Conservation (phyloP, 495 filamentous ascomycete species). For the Aspergillus nanangensis region DNA sequence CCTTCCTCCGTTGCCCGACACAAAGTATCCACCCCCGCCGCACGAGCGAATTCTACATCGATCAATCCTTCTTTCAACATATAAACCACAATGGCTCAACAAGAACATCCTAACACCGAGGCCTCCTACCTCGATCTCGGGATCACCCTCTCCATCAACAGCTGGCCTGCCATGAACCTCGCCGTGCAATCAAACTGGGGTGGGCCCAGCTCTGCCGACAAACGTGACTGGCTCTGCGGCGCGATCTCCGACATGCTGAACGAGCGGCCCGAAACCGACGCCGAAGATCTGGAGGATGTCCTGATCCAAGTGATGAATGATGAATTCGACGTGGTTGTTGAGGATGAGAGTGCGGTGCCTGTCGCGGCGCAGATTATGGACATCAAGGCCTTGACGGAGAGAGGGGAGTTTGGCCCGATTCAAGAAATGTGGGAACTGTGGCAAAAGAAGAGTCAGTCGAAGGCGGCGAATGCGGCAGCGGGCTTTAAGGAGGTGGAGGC, state of each 20-base stretch:
- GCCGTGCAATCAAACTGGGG: constrained; percentile 88
- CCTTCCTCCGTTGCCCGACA: no score
- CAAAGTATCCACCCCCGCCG: no score
- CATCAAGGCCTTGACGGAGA: constrained; percentile 53
- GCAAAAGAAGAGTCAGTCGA: constrained; percentile 50
- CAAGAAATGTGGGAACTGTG: constrained; percentile 64
- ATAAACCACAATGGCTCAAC: constrained; percentile 22
- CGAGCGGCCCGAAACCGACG: constrained; percentile 68
- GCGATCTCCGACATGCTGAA: constrained; percentile 77
- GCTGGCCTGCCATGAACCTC: constrained; percentile 81
- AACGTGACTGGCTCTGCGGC: constrained; percentile 95
- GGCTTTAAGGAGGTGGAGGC: constrained; percentile 56
- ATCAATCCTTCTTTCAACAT: no score
- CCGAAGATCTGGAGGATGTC: constrained; percentile 76
- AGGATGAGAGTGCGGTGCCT: constrained; percentile 77
- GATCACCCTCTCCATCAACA: constrained; percentile 71
- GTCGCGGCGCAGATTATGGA: constrained; percentile 70
- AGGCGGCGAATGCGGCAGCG: constrained; percentile 43
- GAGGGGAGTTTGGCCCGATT: constrained; percentile 64
- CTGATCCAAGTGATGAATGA: constrained; percentile 88
- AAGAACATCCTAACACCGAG: constrained; percentile 14
- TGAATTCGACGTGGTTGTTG: constrained; percentile 88
- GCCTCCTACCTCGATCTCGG: constrained; percentile 68
- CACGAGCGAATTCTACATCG: no score
- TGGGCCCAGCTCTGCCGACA: constrained; percentile 76